These are phyloP conservation scores for Sesbania bispinosa DNA, from an alignment of 306 rosid species.

Conservation along the genomic window DNA sequence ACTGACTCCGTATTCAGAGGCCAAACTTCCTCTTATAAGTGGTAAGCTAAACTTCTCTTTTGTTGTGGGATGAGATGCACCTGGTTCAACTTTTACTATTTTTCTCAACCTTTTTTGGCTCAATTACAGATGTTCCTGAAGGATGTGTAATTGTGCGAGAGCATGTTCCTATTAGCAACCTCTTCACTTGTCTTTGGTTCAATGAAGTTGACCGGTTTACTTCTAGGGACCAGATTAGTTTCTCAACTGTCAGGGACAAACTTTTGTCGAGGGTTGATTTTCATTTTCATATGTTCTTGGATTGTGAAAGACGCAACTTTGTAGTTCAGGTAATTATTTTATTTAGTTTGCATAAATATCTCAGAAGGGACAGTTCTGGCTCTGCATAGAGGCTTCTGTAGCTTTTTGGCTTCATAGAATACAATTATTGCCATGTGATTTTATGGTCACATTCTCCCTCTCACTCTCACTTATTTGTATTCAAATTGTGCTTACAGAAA, in stretches of 20 bases:
- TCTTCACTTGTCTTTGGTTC: conserved; percentile 95
- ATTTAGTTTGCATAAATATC: not conserved
- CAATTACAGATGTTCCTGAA: conserved; percentile 91
- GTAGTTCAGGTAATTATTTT: conserved; percentile 71
- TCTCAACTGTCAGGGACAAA: conserved; percentile 78
- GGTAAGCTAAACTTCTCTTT: conserved; percentile 59
- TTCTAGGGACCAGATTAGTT: conserved; percentile 92
- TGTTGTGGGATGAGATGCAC: not conserved
- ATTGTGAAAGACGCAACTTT: conserved; percentile 91
- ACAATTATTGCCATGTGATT: conserved; percentile 1
- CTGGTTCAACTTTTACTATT: conserved; percentile 16
- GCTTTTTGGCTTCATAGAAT: conserved; percentile 4
- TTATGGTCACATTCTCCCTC: not conserved
- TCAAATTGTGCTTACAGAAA: conserved; percentile 50
- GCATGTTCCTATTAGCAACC: conserved; percentile 89
- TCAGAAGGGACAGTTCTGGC: not conserved
- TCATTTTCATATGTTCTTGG: conserved; percentile 78
- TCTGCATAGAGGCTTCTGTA: not conserved
- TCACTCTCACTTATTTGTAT: not conserved
- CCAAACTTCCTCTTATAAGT: conserved; percentile 88
- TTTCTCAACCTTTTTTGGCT: conserved; percentile 27
- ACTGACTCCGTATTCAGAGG: conserved; percentile 75
- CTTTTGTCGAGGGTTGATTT: conserved; percentile 58
- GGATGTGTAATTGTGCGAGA: conserved; percentile 88
- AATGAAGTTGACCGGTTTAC: conserved; percentile 97